Conservation (phyloP, 2,329 filamentous ascomycete genomes). For the Diplodia mutila region DNA sequence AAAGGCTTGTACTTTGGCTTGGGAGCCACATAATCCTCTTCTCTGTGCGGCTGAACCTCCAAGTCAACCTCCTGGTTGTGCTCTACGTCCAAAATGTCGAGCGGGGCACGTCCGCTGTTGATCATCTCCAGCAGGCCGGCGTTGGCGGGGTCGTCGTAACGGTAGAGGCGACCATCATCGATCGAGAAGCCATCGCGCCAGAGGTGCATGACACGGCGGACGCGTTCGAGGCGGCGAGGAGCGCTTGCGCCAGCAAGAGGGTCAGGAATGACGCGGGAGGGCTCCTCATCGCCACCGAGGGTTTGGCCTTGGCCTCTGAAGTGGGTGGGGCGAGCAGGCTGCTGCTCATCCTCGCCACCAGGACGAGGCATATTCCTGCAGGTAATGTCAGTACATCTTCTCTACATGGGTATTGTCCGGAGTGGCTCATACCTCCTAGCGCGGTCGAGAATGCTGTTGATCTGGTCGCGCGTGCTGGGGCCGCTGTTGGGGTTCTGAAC, state of each 20-base stretch:
- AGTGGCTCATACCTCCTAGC: constrained; percentile 48
- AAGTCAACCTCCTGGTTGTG: constrained; percentile 78
- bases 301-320: constrained; percentile 76
- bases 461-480: constrained; percentile 46
- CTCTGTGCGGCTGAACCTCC: constrained; percentile 72
- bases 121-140: constrained; percentile 74
- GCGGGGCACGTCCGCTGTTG: constrained; percentile 72
- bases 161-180: constrained; percentile 76
- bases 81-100: constrained; percentile 77
- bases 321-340: constrained; percentile 52
- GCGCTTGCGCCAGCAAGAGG: constrained; percentile 47
- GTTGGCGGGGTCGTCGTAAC: constrained; percentile 79
- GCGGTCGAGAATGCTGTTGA: constrained; percentile 54
- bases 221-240: constrained; percentile 52
- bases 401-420: neutral
- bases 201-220: constrained; percentile 73
- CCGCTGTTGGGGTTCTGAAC: constrained; percentile 65
- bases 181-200: constrained; percentile 87
- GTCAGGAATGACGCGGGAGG: constrained; percentile 70
- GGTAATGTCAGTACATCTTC: constrained; percentile 31
- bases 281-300: constrained; percentile 75
- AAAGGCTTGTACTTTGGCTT: constrained; percentile 80
- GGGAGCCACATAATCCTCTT: constrained; percentile 72
- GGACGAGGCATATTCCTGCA: constrained; percentile 64
- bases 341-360: constrained; percentile 56